Evolutionary conservation across 2,329 filamentous ascomycete species (phyloP), one percentile per base, ranked within the genome.

Genomic region (Colletotrichum noveboracense): DNA sequence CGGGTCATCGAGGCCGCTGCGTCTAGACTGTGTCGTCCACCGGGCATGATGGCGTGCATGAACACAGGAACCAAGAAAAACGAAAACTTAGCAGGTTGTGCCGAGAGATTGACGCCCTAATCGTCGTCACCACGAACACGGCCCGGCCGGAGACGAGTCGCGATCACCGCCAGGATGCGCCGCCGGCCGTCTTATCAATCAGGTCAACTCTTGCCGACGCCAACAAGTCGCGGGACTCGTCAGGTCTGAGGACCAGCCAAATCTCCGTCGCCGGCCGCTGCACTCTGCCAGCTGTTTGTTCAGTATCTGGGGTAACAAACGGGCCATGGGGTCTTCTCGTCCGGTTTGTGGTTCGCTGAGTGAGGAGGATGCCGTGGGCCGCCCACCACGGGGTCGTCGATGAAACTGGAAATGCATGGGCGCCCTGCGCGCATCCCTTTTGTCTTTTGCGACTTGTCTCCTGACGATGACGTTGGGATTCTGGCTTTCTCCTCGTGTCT

Each of bases 381-480:
- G 34, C 32, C 68, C 68, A 66, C 36, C 6, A 75, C 43, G 70
- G 69, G 64, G 73, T 67, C 14, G 70, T 58, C 70, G 64, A 56
- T 73, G 73, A 75, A 68, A 75, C 73, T 24, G 43, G 13, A 38
- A 73, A 21, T 68, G 64, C 73, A 73, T 60, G 70, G 73, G 58
- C 43, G 18, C 70, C 64, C 58, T 58, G 69, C 69, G 28, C 56
- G 9, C 69, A 64, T 68, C 43, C 43, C 43, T 13, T 48, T 48
- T 7, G 43, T 7, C 55, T 38, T 55, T 52, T 36, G 26, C n/a
- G n/a, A 26, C 26, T 73, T 7, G 30, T 68, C 64, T 26, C 38
- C 69, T 36, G 69, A 72, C 26, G 30, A 72, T 75, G 64, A 73
- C 73, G 64, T 68, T 64, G 13, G 26, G 4, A 2, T 21, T 58